A percentile compares a stretch with the other conserved stretches of the same genome.
phyloP scores from a whole-genome alignment of 2,329 filamentous ascomycete species.

The Byssochlamys sp. region DNA sequence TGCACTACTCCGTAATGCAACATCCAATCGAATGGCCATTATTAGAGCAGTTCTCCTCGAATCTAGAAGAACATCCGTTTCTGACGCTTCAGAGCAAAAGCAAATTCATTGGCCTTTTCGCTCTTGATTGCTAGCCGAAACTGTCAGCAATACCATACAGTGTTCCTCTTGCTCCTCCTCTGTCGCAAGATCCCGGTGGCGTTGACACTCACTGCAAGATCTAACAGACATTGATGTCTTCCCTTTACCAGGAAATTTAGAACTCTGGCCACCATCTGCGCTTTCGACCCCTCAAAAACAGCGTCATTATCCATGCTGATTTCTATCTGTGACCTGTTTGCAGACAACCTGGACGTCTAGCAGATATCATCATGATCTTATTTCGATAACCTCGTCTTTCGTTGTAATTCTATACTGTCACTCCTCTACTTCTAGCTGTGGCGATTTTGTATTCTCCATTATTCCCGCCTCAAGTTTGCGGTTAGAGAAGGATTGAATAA shows the following conservation, averaged over 20 bases:
- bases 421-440: not conserved
- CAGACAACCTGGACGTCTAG: not conserved
- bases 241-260: not conserved
- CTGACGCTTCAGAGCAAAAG: not conserved
- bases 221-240: not conserved
- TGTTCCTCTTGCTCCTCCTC: not conserved
- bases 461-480: not conserved
- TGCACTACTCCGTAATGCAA: not conserved
- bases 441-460: not conserved
- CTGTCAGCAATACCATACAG: not conserved
- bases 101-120: not conserved
- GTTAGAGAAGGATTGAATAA: not conserved
- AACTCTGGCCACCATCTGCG: not conserved
- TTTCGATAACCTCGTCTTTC: not conserved
- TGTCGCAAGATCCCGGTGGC: not conserved
- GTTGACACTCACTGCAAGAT: not conserved
- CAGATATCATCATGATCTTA: not conserved
- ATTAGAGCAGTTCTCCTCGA: not conserved
- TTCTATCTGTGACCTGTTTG: not conserved
- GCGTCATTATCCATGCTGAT: not conserved
- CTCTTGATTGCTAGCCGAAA: not conserved
- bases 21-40: not conserved
- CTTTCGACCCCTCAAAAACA: not conserved
- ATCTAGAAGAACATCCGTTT: not conserved
- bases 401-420: not conserved